These are phyloP conservation scores for Fonsecaea erecta DNA, from an alignment of 2,329 filamentous ascomycete species.

Conservation along the genomic window DNA sequence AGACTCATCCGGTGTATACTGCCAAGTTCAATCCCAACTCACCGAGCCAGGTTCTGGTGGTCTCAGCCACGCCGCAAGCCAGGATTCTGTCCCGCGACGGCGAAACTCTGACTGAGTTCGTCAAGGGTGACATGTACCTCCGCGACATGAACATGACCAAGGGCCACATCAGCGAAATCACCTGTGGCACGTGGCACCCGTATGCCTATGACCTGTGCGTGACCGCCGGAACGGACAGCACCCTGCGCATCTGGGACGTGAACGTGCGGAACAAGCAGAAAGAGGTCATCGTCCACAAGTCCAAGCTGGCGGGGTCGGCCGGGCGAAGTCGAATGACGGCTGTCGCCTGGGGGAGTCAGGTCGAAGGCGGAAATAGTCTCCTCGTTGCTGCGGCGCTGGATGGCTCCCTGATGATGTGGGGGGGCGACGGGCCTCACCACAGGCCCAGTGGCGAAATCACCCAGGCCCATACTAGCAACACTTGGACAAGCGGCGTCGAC, in stretches of 20 bases:
- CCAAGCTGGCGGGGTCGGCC: slow-evolving; percentile 81
- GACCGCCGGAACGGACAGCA: slow-evolving; percentile 93
- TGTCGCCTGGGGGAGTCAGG: slow-evolving; percentile 79
- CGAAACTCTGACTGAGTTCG: slow-evolving; percentile 81
- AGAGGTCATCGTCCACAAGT: slow-evolving; percentile 95
- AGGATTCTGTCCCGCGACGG: slow-evolving; percentile 90
- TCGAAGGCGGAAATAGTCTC: slow-evolving; percentile 76
- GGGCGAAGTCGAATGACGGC: slow-evolving; percentile 93
- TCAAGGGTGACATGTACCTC: slow-evolving; percentile 98
- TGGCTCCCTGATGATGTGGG: slow-evolving; percentile 89
- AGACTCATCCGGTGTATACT: slow-evolving; percentile 86
- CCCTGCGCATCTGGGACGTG: slow-evolving; percentile 93
- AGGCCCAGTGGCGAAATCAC: slow-evolving; percentile 81
- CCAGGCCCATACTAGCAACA: slow-evolving; percentile 78
- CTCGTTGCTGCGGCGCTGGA: slow-evolving; percentile 84
- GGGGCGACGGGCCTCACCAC: slow-evolving; percentile 82
- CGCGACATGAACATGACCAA: slow-evolving; percentile 98
- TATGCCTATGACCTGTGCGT: slow-evolving; percentile 81
- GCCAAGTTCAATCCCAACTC: slow-evolving; percentile 84
- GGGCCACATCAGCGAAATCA: slow-evolving; percentile 90
- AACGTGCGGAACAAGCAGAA: slow-evolving; percentile 89
- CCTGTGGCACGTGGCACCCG: slow-evolving; percentile 88
- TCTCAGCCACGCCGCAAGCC: slow-evolving; percentile 87
- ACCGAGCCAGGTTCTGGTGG: slow-evolving; percentile 79
- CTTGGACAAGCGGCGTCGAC: slow-evolving; percentile 91